Evolutionary conservation across 306 rosid genomes (phyloP).

Genomic region (Cyclanthera cordifolia): DNA sequence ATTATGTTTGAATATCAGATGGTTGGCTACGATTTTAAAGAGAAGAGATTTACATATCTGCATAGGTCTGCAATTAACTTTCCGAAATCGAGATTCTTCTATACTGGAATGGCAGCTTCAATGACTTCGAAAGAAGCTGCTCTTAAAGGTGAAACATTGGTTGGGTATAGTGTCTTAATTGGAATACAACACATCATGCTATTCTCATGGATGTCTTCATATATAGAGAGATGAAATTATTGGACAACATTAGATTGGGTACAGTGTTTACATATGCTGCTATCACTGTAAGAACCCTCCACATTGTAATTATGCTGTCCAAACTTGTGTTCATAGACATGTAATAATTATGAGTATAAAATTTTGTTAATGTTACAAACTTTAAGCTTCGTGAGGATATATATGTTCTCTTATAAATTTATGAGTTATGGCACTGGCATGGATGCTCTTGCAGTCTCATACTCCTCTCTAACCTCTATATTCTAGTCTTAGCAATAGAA

Average conservation of each 20-base stretch:
- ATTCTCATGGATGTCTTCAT: not conserved
- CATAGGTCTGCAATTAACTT: slow-evolving; percentile 87
- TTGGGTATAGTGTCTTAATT: too few species aligned
- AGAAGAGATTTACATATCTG: slow-evolving; percentile 60
- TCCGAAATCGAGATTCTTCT: slow-evolving; percentile 76
- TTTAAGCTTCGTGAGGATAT: not conserved
- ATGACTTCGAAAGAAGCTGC: slow-evolving; percentile 58
- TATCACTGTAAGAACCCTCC: not conserved
- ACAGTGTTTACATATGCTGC: not conserved
- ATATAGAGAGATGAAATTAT: not conserved
- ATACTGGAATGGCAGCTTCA: slow-evolving; percentile 60
- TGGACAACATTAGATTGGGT: not conserved
- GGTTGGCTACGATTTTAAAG: slow-evolving; percentile 82
- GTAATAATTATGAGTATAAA: not conserved
- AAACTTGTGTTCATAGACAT: not conserved
- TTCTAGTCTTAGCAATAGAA: too few species aligned
- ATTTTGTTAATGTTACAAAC: not conserved
- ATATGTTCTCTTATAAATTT: not conserved
- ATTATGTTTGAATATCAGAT: slow-evolving; percentile 37
- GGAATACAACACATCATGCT: not conserved
- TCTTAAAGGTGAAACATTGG: slow-evolving; percentile 67
- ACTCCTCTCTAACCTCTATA: too few species aligned
- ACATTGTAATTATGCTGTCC: not conserved
- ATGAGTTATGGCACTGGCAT: not conserved
- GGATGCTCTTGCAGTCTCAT: not conserved